These are phyloP conservation scores for Rhazya stricta DNA, from an alignment of 257 asterid genomes.

Conservation along the genomic window DNA sequence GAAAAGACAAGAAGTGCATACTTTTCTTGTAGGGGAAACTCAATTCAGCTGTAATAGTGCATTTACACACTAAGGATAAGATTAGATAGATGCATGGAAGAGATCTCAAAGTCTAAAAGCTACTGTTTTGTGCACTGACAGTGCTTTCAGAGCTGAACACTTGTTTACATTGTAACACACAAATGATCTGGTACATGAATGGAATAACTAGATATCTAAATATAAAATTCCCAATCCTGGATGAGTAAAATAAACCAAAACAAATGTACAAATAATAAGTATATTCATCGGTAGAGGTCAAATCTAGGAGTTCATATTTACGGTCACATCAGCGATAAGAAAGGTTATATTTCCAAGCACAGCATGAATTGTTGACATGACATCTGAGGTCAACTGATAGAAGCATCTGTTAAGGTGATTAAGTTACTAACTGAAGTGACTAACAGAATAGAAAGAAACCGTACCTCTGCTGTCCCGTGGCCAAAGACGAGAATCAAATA, in stretches of 20 bases:
- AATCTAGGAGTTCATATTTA: background rate
- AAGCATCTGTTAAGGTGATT: background rate
- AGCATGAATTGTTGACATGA: background rate
- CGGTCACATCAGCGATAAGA: background rate
- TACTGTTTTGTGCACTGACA: background rate
- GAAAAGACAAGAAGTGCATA: background rate
- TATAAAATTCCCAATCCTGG: background rate
- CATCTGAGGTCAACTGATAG: background rate
- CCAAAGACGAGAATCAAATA: slow-evolving; percentile 74
- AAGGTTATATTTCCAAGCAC: background rate
- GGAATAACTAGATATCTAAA: background rate
- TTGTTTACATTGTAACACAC: background rate
- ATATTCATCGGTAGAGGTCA: background rate
- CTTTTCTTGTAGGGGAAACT: background rate
- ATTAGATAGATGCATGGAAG: background rate
- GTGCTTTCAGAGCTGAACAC: background rate
- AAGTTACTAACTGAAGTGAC: background rate
- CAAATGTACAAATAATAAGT: background rate
- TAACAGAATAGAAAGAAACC: slow-evolving; percentile 10
- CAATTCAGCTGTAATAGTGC: background rate
- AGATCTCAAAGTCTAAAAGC: background rate
- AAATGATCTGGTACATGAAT: background rate
- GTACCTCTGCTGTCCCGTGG: slow-evolving; percentile 90
- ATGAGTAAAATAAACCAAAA: background rate
- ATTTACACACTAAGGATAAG: background rate